Evolutionary conservation across 1,139 yeast genomes (phyloP).

Genomic region (Scheffersomyces illinoinensis): DNA sequence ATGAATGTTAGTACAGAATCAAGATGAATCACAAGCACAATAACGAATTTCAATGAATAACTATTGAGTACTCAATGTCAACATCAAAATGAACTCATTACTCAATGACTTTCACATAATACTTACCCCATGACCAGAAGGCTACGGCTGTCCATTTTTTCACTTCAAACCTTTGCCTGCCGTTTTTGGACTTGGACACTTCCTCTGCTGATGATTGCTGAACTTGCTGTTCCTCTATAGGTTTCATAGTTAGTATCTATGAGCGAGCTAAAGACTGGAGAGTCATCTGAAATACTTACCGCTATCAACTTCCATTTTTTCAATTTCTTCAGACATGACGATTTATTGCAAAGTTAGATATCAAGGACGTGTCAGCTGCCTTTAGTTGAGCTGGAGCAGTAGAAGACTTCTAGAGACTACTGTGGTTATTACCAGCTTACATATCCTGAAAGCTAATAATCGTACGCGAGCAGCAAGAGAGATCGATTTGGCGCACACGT

Average conservation of each 20-base stretch:
- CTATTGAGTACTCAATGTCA: no score
- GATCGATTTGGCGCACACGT: neutral
- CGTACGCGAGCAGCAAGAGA: neutral
- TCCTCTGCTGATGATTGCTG: constrained; percentile 8
- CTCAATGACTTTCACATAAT: constrained; percentile 3
- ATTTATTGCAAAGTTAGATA: neutral
- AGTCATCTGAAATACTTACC: constrained; percentile 23
- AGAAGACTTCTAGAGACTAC: neutral
- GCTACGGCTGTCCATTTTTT: constrained; percentile 97
- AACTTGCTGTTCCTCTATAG: neutral
- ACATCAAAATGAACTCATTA: no score
- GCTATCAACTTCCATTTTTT: constrained; percentile 35
- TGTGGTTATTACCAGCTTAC: neutral
- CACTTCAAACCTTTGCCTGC: constrained; percentile 46
- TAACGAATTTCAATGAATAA: neutral
- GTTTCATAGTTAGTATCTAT: neutral
- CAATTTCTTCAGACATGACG: constrained; percentile 19
- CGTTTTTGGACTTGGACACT: constrained; percentile 11
- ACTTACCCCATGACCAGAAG: constrained; percentile 96
- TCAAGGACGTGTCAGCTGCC: neutral
- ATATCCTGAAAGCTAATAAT: neutral
- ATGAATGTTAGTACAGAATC: constrained; percentile 22
- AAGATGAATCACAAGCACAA: neutral
- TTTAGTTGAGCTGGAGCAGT: neutral
- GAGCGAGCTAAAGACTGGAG: constrained; percentile 49